Evolutionary conservation across 2,329 filamentous ascomycete genomes (phyloP).

Genomic region (Aureobasidium sp.): DNA sequence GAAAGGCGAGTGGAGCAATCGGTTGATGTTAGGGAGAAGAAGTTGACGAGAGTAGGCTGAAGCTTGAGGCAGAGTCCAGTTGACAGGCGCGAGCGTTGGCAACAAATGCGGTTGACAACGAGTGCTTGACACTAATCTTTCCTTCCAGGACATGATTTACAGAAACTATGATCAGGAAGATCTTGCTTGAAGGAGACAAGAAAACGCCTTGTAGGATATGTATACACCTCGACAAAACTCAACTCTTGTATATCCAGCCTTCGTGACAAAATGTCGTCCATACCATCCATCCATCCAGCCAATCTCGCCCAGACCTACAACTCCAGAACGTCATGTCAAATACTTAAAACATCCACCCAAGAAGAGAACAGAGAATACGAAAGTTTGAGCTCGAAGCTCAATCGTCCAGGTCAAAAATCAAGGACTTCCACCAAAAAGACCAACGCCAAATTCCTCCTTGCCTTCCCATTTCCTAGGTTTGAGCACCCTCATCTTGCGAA

Average conservation of each 20-base stretch:
- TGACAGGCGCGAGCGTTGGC: too few relatives aligned
- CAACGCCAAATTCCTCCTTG: constrained; percentile 19
- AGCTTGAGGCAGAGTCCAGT: too few relatives aligned
- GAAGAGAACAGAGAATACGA: neutral
- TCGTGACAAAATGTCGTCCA: neutral
- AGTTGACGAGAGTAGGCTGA: too few relatives aligned
- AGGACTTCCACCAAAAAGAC: constrained; percentile 18
- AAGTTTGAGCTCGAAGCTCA: neutral
- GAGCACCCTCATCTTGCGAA: constrained; percentile 41
- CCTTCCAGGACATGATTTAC: neutral
- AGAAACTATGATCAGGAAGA: neutral
- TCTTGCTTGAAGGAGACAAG: neutral
- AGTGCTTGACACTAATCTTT: too few relatives aligned
- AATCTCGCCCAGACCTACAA: neutral
- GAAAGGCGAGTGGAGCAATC: too few relatives aligned
- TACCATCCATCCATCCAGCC: neutral
- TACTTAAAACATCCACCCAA: neutral
- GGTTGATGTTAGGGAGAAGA: too few relatives aligned
- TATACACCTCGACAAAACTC: neutral
- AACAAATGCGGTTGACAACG: too few relatives aligned
- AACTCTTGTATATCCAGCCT: neutral
- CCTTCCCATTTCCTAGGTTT: constrained; percentile 41
- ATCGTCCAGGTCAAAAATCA: neutral
- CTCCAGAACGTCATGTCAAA: neutral
- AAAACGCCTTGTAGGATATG: neutral